Evolutionary conservation across 2,329 filamentous ascomycete species (phyloP), one percentile per base, ranked within the genome.

Genomic region (Sporothrix globosa): DNA sequence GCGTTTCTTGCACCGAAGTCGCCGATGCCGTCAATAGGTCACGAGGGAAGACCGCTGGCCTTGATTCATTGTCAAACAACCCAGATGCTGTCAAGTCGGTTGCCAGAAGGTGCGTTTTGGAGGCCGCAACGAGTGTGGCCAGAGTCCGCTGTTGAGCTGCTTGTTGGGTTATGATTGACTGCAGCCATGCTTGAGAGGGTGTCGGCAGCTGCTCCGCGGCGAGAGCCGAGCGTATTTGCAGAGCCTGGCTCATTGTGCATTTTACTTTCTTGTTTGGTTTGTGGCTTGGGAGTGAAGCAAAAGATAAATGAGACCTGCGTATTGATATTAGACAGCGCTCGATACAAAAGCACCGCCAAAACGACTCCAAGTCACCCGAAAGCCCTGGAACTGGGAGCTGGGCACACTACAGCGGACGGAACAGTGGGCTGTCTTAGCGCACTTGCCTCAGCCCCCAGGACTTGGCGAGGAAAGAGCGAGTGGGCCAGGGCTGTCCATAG

Each of bases 81-180:
- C 77, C 80, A 0, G 90, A 86, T 3, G 83, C 81, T 1, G 90
- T 90, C 73, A 98, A 87, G 81, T 97, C 92, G 50, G 90, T 87
- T 41, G 90, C 87, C 5, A 97, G 86, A 13, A 98, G 83, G 69
- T 93, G 92, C 75, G 93, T 91, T 74, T 91, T 88, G 50, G 91
- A 91, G 2, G 93, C 96, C 72, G 93, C 92, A 70, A 91, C 84
- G 24, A 97, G 84, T 4, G 91, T 90, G 39, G 88, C 86, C 1
- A 93, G 80, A 0, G 92, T 90, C 1, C 65, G 53, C 50, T 48
- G 69, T 17, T 65, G 30, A 4, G 56, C 7, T 3, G 58, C 34
- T 27, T 71, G 19, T 6, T 85, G 82, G 11, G 85, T 80, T 71
- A 91, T 78, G 77, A 95, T 88, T 70, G 81, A 81, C 70, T 84